Evolutionary conservation across 495 filamentous ascomycete genomes (phyloP).

Genomic region (Penicillium salamii): DNA sequence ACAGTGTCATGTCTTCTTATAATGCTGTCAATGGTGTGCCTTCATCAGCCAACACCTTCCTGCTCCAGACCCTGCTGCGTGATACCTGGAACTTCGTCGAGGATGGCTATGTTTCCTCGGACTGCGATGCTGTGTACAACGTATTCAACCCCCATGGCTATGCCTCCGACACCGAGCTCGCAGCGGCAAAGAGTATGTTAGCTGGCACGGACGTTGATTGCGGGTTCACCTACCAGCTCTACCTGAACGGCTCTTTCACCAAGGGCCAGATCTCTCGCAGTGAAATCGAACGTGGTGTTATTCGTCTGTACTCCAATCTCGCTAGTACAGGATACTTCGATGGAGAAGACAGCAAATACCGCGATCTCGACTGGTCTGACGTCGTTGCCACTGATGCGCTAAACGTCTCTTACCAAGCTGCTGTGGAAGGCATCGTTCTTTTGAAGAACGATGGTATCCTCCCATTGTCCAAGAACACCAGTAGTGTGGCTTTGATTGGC

Average conservation of each 20-base stretch:
- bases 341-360: slow-evolving; percentile 42
- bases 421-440: slow-evolving; percentile 56
- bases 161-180: slow-evolving; percentile 38
- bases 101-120: slow-evolving; percentile 55
- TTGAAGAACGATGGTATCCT: slow-evolving; percentile 61
- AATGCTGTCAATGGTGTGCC: slow-evolving; percentile 61
- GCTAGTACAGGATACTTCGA: slow-evolving; percentile 61
- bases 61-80: slow-evolving; percentile 56
- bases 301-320: slow-evolving; percentile 55
- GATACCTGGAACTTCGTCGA: slow-evolving; percentile 46
- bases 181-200: slow-evolving; percentile 52
- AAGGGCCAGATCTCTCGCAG: slow-evolving; percentile 46
- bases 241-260: slow-evolving; percentile 47
- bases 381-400: slow-evolving; percentile 51
- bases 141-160: slow-evolving; percentile 57
- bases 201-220: slow-evolving; percentile 64
- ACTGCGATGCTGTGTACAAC: slow-evolving; percentile 58
- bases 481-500: slow-evolving; percentile 55
- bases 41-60: slow-evolving; percentile 52
- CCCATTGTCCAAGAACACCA: slow-evolving; percentile 40
- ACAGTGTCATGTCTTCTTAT: slow-evolving; percentile 60
- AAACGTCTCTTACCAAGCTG: slow-evolving; percentile 56
- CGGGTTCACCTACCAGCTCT: slow-evolving; percentile 52
- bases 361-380: slow-evolving; percentile 49
- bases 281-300: slow-evolving; percentile 52